phyloP scores from a whole-genome alignment of 2,329 filamentous ascomycete genomes.

The Talaromyces verruculosus region DNA sequence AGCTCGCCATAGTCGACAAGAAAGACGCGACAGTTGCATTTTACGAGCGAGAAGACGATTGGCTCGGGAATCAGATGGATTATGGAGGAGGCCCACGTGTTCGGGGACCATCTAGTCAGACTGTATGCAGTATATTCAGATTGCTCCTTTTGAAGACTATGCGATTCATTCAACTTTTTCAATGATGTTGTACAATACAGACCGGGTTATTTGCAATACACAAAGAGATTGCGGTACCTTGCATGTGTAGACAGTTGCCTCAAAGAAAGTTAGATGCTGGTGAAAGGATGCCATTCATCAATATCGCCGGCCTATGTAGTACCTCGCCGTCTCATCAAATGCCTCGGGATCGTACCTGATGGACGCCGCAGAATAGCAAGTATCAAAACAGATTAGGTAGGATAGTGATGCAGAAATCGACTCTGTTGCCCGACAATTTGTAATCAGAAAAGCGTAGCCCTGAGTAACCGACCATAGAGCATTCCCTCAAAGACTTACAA shows the following conservation, averaged over 20 bases:
- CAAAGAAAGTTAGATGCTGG: background rate
- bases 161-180: background rate
- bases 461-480: background rate
- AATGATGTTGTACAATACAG: background rate
- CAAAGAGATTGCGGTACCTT: background rate
- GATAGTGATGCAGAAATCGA: too few species aligned
- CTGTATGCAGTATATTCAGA: background rate
- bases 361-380: background rate
- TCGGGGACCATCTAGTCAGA: slow-evolving; percentile 15
- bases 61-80: slow-evolving; percentile 12
- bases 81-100: slow-evolving; percentile 4
- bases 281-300: background rate
- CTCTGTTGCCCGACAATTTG: background rate
- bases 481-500: background rate
- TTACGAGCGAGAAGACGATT: slow-evolving; percentile 10
- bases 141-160: background rate
- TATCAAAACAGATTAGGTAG: background rate
- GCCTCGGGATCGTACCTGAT: background rate
- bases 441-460: background rate
- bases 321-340: background rate
- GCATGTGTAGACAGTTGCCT: background rate
- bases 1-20: background rate
- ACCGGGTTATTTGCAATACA: background rate
- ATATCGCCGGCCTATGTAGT: background rate
- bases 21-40: background rate